Conservation (phyloP, 495 filamentous ascomycete genomes). For the Talaromyces borbonicus region DNA sequence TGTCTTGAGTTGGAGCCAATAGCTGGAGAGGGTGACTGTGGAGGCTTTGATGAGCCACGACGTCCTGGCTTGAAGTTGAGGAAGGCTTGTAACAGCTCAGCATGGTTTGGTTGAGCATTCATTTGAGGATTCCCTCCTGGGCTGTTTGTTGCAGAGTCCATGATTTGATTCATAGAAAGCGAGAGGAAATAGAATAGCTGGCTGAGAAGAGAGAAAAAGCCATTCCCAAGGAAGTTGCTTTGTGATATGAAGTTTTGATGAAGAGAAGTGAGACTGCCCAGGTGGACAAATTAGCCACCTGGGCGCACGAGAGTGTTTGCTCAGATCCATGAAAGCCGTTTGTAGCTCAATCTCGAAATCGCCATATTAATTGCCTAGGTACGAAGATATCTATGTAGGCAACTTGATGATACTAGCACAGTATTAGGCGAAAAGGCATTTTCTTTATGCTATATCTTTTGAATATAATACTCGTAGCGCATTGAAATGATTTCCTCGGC, state of each 20-base stretch:
- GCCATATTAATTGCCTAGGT: too few relatives aligned
- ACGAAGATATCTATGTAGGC: too few relatives aligned
- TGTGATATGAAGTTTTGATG: not conserved
- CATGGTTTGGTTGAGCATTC: not conserved
- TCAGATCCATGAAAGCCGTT: too few relatives aligned
- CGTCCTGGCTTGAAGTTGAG: not conserved
- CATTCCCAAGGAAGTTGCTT: not conserved
- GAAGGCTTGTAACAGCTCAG: constrained; percentile 4
- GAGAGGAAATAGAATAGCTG: not conserved
- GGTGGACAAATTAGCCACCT: too few relatives aligned
- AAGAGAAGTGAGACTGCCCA: not conserved
- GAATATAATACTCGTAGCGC: too few relatives aligned
- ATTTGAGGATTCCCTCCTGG: not conserved
- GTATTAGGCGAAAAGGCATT: too few relatives aligned
- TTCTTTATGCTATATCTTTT: too few relatives aligned
- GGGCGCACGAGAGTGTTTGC: too few relatives aligned
- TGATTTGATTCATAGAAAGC: too few relatives aligned
- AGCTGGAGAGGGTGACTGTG: not conserved
- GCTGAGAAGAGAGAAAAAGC: not conserved
- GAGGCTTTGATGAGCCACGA: not conserved
- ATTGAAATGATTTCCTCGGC: too few relatives aligned
- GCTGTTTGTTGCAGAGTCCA: not conserved
- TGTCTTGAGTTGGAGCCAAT: not conserved
- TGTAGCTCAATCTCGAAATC: too few relatives aligned
- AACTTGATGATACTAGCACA: too few relatives aligned